Conservation (phyloP, 2,329 filamentous ascomycete genomes). For the Ophiostoma perfectum region DNA sequence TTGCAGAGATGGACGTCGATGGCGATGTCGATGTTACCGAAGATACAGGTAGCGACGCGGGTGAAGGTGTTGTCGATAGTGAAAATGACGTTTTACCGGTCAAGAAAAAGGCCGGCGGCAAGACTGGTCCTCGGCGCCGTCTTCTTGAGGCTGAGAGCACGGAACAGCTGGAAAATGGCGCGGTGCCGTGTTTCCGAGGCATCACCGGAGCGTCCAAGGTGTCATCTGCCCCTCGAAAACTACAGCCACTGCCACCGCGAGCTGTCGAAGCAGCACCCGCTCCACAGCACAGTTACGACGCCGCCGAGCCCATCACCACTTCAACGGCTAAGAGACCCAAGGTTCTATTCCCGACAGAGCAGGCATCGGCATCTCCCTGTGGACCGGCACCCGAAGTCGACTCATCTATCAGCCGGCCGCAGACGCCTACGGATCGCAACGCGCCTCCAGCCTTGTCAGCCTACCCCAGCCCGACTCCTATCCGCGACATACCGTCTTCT, state of each 20-base stretch:
- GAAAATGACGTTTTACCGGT: background rate
- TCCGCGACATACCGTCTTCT: background rate
- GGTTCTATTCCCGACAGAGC: background rate
- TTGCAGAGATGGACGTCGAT: background rate
- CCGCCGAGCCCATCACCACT: background rate
- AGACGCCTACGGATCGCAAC: background rate
- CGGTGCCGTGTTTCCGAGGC: conserved; percentile 9
- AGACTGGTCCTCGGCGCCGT: background rate
- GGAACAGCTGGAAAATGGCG: background rate
- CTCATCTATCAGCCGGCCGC: background rate
- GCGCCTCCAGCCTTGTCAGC: background rate
- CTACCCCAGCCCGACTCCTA: conserved; percentile 3
- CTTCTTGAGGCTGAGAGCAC: background rate
- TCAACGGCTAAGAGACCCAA: background rate
- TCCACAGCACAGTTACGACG: background rate
- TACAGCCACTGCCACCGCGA: background rate
- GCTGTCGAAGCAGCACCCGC: background rate
- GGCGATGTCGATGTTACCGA: background rate
- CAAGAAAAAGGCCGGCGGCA: background rate
- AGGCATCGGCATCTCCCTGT: background rate
- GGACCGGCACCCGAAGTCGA: background rate
- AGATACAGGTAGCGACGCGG: background rate
- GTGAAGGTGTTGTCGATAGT: background rate
- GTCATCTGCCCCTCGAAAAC: background rate
- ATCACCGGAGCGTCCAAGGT: conserved; percentile 9